Base-by-base conservation (phyloP, 2,329 filamentous ascomycete genomes). In the Epichloe brachyelytri region DNA sequence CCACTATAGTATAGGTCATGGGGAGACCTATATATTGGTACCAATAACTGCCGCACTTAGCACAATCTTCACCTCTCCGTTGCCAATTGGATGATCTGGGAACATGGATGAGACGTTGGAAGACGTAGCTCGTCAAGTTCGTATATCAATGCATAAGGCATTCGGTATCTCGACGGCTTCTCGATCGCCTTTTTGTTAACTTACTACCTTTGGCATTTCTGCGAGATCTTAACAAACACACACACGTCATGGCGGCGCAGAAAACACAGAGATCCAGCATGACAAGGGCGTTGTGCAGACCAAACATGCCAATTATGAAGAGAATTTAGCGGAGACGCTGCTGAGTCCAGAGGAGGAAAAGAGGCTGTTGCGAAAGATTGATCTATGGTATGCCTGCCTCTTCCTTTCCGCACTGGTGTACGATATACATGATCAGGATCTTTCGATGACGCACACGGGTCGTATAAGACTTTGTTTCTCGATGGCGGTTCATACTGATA, bases 351-450 rank as follows among this genome's bases (percentile, higher is more conserved):
- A 61, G 10, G 63, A 65, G 33, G 60, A 79, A 56, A 77, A 72
- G 55, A 67, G 76, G n/a, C 60, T 85, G 15, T 59, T 84, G n/a
- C 66, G 71, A 17, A 76, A 71, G 49, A 83, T 85, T 53, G 82
- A 85, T 62, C 36, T 39, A 15, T 75, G 70, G 72, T 76, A 80
- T 59, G 64, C 81, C 15, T 4, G 8, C 19, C 19, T 33, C 17
- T 14, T 15, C 10, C 20, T 26, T 43, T 26, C 20, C 20, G 10
- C 10, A 20, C 10, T 30, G 26, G 8, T 30, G 26, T 30, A 30
- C 8, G 26, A 30, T 30, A 30, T 30, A 10, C 8, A 30, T 11
- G 8, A 30, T 30, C 26, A 30, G 26, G 8, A 11, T 30, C 8
- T 10, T 30, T 30, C 26, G 8, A 30, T 30, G 26, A 30, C 26